Evolutionary conservation across 495 filamentous ascomycete genomes (phyloP).

Genomic region (Aspergillus nidulans): DNA sequence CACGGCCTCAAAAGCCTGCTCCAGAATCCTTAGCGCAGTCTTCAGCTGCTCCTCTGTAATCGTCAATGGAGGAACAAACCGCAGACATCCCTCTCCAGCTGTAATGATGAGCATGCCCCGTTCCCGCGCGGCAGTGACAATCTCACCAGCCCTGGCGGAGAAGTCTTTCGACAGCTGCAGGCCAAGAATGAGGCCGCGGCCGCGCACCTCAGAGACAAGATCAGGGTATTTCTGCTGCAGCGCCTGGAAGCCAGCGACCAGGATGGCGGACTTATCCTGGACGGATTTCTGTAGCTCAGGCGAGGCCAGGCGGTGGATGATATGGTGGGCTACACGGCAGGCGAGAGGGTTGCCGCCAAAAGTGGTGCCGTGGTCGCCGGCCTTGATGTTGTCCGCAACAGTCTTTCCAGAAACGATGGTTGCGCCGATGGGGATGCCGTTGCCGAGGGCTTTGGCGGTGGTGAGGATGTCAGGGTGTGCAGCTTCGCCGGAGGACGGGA

Average conservation of each 20-base stretch:
- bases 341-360: constrained; percentile 95
- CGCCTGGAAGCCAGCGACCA: constrained; percentile 57
- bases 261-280: constrained; percentile 57
- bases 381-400: constrained; percentile 78
- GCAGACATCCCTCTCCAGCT: constrained; percentile 79
- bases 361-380: constrained; percentile 94
- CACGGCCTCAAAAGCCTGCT: constrained; percentile 64
- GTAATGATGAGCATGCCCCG: constrained; percentile 87
- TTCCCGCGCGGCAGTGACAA: constrained; percentile 83
- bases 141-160: constrained; percentile 45
- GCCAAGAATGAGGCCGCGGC: constrained; percentile 79
- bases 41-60: constrained; percentile 73
- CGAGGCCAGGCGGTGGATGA: constrained; percentile 68
- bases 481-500: constrained; percentile 42
- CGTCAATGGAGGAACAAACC: constrained; percentile 79
- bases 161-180: constrained; percentile 73
- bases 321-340: constrained; percentile 75
- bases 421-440: constrained; percentile 92
- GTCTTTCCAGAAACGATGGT: constrained; percentile 70
- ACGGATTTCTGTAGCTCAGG: constrained; percentile 61
- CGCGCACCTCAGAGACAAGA: constrained; percentile 71
- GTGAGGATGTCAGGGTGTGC: constrained; percentile 94
- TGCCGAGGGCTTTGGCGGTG: constrained; percentile 91
- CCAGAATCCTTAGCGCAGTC: constrained; percentile 69
- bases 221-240: constrained; percentile 65